Evolutionary conservation across 2,329 filamentous ascomycete species (phyloP).

Genomic region (Aureobasidium sp.): DNA sequence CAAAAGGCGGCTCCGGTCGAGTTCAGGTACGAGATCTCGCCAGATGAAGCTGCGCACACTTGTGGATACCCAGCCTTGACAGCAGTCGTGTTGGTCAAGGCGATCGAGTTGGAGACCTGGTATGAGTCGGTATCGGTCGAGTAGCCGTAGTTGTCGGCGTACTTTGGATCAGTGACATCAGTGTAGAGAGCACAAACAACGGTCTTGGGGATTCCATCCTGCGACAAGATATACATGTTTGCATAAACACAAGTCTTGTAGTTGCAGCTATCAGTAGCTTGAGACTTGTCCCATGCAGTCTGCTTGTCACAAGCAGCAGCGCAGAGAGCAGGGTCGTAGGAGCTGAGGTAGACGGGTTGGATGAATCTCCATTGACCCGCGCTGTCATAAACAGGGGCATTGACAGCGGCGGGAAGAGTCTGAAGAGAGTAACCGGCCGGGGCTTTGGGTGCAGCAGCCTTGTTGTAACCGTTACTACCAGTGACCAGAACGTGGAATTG

Average conservation of each 20-base stretch:
- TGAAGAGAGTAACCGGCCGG: constrained; percentile 22
- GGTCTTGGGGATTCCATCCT: constrained; percentile 32
- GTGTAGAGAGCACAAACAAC: constrained; percentile 35
- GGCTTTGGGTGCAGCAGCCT: constrained; percentile 19
- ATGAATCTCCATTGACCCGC: constrained; percentile 26
- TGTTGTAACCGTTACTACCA: constrained; percentile 36
- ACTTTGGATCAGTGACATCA: constrained; percentile 18
- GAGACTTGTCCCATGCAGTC: constrained; percentile 22
- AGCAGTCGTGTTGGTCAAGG: constrained; percentile 14
- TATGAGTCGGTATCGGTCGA: constrained; percentile 17
- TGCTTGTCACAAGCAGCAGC: constrained; percentile 24
- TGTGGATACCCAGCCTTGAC: constrained; percentile 12
- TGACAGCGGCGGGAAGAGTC: constrained; percentile 29
- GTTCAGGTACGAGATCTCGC: constrained; percentile 3
- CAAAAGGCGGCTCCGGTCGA: background rate
- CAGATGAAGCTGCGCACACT: background rate
- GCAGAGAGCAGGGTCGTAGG: constrained; percentile 23
- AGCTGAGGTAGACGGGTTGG: constrained; percentile 15
- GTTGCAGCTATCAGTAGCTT: constrained; percentile 19
- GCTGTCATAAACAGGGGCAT: constrained; percentile 24
- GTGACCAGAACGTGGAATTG: constrained; percentile 36
- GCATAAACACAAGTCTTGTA: constrained; percentile 25
- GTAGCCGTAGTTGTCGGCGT: constrained; percentile 21
- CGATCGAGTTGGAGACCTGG: constrained; percentile 17
- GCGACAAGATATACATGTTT: constrained; percentile 34